These are phyloP conservation scores for Phytomonas sp. DNA, from an alignment of 208 protist species.

Conservation along the genomic window DNA sequence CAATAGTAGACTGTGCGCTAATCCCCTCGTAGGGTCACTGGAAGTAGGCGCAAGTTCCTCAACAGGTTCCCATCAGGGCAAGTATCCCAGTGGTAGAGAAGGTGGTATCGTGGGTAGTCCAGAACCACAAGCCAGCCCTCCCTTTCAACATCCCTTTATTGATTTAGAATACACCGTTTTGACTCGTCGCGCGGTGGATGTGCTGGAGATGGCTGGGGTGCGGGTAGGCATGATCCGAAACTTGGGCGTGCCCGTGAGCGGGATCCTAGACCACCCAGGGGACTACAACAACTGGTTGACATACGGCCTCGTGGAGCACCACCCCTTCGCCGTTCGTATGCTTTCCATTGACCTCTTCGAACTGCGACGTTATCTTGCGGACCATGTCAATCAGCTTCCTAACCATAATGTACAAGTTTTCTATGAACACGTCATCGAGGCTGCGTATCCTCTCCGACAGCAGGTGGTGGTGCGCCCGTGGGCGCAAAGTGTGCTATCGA, in stretches of 20 bases:
- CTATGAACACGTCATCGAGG: slow-evolving; percentile 67
- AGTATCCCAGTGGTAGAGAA: not conserved
- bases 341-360: slow-evolving; percentile 59
- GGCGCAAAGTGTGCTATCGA: slow-evolving; percentile 25
- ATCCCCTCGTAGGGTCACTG: not conserved
- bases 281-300: slow-evolving; percentile 82
- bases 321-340: slow-evolving; percentile 82
- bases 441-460: slow-evolving; percentile 72
- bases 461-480: slow-evolving; percentile 56
- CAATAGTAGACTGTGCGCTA: not conserved
- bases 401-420: slow-evolving; percentile 67
- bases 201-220: slow-evolving; percentile 60
- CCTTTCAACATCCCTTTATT: slow-evolving; percentile 26
- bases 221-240: slow-evolving; percentile 28
- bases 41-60: not conserved
- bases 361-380: slow-evolving; percentile 52
- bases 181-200: slow-evolving; percentile 69
- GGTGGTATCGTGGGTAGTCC: not conserved
- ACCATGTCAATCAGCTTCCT: slow-evolving; percentile 17
- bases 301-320: slow-evolving; percentile 63
- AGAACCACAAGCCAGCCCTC: not conserved
- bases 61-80: not conserved
- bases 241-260: slow-evolving; percentile 54
- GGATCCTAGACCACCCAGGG: slow-evolving; percentile 81
- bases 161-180: slow-evolving; percentile 71